Base-by-base conservation (phyloP, 306 rosid species). In the Ormosia semicastrata region DNA sequence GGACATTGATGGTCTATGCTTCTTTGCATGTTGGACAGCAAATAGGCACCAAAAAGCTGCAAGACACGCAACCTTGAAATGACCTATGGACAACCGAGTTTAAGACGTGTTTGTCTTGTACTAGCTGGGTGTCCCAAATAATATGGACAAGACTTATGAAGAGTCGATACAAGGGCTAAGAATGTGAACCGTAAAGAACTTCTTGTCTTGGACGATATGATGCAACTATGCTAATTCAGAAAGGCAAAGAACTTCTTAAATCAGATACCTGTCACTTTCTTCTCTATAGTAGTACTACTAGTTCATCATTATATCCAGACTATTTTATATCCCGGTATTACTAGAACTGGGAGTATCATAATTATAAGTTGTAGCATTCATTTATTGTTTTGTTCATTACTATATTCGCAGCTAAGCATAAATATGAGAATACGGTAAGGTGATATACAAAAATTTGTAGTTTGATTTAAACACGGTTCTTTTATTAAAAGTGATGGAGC, bases 61-160 rank as follows among this genome's bases (percentile, higher is more conserved):
- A 30, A 65, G 9, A 44, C 84, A 78, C 86, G 79, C 60, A 39
- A 78, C 63, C 52, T 37, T 78, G 84, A 86, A 78, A 8, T 86
- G 79, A 78, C 75, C 60, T 1, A 17, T 57, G 76, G 58, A 63
- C 78, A 66, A 67, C 53, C 62, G 50, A 34, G 79, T 80, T 41
- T 18, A 37, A 33, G 30, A 58, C 50, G 14, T 62, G 66, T 24
- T 57, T 69, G 17, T 56, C 72, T 76, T 33, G 60, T 39, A 30
- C 36, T 18, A 53, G 46, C 53, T 59, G 30, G 15, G 15, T 40
- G 33, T 30, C 33, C 3, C 44, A 8, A 33, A 57, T 15, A 3
- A 30, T 39, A 3, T 6, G 63, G 83, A 68, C 39, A 79, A 7
- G 24, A 2, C 70, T n/a, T 44, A 30, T 44, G n/a, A 50, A 71